phyloP scores from a whole-genome alignment of 345 rosid species.

The Tarenaya hassleriana region DNA sequence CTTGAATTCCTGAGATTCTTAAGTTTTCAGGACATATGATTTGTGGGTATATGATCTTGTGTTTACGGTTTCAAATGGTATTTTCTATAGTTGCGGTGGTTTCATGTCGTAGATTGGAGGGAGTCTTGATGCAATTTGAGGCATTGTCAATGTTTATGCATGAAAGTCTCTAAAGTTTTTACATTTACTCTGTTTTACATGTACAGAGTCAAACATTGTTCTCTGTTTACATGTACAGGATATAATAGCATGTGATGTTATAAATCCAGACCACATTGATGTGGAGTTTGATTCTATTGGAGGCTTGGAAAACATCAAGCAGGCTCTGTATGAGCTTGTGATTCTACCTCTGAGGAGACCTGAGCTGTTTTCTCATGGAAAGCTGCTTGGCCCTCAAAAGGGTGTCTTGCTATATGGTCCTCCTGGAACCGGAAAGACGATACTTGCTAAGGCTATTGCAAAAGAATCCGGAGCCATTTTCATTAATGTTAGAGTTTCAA shows the following conservation, averaged over 20 bases:
- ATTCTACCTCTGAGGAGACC: constrained; percentile 87
- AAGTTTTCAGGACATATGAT: not conserved
- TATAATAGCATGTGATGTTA: constrained; percentile 93
- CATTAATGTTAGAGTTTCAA: constrained; percentile 79
- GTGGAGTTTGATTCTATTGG: constrained; percentile 92
- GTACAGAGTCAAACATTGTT: constrained; percentile 2
- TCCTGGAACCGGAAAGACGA: constrained; percentile 99
- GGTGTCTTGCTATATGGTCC: constrained; percentile 93
- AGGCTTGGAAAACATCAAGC: constrained; percentile 73
- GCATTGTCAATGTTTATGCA: too few species aligned
- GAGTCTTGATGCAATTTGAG: not conserved
- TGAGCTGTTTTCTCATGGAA: constrained; percentile 80
- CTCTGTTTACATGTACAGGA: constrained; percentile 45
- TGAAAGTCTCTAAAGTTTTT: too few species aligned
- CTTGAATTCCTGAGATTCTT: not conserved
- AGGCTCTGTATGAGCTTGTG: constrained; percentile 78
- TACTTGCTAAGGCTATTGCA: constrained; percentile 98
- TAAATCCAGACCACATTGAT: constrained; percentile 88
- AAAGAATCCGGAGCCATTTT: constrained; percentile 97
- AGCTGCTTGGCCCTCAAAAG: constrained; percentile 95
- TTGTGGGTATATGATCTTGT: too few species aligned
- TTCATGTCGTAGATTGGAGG: not conserved
- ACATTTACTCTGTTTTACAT: too few species aligned
- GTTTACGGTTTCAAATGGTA: not conserved
- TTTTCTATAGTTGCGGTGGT: not conserved